Evolutionary conservation across 805 yeast genomes (phyloP).

Genomic region (Peterozyma xylosa): DNA sequence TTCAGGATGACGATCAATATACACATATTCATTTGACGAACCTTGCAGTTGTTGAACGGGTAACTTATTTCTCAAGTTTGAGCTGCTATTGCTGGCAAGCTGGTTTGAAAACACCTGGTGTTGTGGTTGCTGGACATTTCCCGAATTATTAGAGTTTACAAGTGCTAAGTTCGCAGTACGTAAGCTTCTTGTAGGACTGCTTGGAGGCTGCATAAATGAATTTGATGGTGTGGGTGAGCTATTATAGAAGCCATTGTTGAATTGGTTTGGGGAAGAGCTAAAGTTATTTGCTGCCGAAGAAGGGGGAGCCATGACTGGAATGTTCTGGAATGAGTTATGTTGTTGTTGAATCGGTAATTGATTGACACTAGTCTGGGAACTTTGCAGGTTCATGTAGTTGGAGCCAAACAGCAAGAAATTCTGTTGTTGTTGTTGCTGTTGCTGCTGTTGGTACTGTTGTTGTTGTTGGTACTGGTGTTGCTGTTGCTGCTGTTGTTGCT

Average conservation of each 20-base stretch:
- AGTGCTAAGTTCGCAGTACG: conserved; percentile 23
- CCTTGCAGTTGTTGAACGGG: conserved; percentile 13
- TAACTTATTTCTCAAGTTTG: conserved; percentile 13
- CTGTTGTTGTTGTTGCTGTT: conserved; percentile 10
- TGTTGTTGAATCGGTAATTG: conserved; percentile 9
- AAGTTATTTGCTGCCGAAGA: conserved; percentile 8
- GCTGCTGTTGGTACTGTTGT: conserved; percentile 10
- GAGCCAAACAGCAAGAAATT: conserved; percentile 10
- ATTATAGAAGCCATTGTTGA: conserved; percentile 6
- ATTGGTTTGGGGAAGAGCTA: conserved; percentile 12
- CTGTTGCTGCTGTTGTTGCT: conserved; percentile 11
- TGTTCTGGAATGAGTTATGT: conserved; percentile 12
- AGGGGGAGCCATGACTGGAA: conserved; percentile 18
- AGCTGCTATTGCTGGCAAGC: conserved; percentile 20
- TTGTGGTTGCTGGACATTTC: conserved; percentile 2
- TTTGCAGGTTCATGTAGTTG: conserved; percentile 15
- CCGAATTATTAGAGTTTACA: conserved; percentile 16
- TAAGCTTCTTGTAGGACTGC: conserved; percentile 25
- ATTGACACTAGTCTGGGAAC: conserved; percentile 14
- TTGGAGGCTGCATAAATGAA: conserved; percentile 21
- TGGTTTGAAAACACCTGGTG: conserved; percentile 14
- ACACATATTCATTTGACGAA: conserved; percentile 41
- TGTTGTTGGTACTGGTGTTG: background rate
- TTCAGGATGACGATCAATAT: conserved; percentile 80
- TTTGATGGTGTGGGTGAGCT: conserved; percentile 18